Percentiles rank a stretch among this genome's conserved stretches.
These are phyloP conservation scores for Sophora flavescens DNA, from an alignment of 306 rosid species.

Conservation along the genomic window DNA sequence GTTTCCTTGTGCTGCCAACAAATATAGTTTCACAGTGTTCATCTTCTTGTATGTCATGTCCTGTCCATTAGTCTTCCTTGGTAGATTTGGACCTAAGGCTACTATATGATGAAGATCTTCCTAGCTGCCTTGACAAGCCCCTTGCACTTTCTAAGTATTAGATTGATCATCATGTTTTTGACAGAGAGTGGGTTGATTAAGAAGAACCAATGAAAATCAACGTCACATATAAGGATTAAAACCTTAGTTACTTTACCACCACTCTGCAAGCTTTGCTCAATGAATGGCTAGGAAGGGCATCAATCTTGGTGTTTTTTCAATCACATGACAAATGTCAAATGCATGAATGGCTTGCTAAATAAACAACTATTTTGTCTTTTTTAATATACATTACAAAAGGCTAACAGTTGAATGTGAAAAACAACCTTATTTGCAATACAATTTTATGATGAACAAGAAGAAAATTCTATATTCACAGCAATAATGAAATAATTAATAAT, in stretches of 20 bases:
- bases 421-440: conserved; percentile 36
- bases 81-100: conserved; percentile 82
- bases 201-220: no score
- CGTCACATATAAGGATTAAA: no score
- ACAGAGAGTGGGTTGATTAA: no score
- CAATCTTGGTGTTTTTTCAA: not conserved
- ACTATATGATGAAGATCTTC: conserved; percentile 79
- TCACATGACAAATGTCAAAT: not conserved
- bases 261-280: not conserved
- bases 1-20: conserved; percentile 84
- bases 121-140: conserved; percentile 76
- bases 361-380: conserved; percentile 27
- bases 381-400: conserved; percentile 24
- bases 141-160: conserved; percentile 65
- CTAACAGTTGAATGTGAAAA: not conserved
- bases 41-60: conserved; percentile 36
- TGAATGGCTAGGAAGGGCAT: conserved; percentile 2
- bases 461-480: conserved; percentile 58
- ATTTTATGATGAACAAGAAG: conserved; percentile 32
- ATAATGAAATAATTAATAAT: conserved; percentile 34
- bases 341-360: not conserved
- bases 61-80: conserved; percentile 56
- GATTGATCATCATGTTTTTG: no score
- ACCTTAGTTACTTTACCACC: not conserved
- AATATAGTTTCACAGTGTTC: conserved; percentile 55